These are phyloP conservation scores for Apostasia ramifera DNA, from an alignment of 106 monocot species.

Conservation along the genomic window DNA sequence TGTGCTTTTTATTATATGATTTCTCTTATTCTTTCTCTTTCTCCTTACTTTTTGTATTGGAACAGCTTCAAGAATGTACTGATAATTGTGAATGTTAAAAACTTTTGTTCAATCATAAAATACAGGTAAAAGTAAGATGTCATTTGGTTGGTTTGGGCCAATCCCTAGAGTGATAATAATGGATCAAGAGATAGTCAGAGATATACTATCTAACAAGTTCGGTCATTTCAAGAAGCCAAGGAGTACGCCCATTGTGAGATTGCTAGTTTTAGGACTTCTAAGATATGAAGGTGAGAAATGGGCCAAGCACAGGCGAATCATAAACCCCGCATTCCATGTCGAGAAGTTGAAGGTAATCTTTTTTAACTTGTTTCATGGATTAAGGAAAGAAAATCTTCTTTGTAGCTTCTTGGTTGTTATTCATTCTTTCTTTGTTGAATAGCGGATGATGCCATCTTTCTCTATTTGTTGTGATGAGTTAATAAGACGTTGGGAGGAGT, in stretches of 20 bases:
- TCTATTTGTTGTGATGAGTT: slow-evolving; percentile 24
- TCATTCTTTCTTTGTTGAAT: neutral
- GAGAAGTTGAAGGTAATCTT: slow-evolving; percentile 69
- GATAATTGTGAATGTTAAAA: too few relatives aligned
- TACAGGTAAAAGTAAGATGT: slow-evolving; percentile 55
- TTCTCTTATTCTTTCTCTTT: too few relatives aligned
- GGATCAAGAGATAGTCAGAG: slow-evolving; percentile 55
- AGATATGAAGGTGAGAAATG: slow-evolving; percentile 65
- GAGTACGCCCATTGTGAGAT: slow-evolving; percentile 3
- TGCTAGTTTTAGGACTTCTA: slow-evolving; percentile 26
- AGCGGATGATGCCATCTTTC: slow-evolving; percentile 18
- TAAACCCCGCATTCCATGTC: slow-evolving; percentile 80
- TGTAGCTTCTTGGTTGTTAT: neutral
- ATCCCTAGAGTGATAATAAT: slow-evolving; percentile 42
- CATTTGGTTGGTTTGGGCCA: slow-evolving; percentile 54
- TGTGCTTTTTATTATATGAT: too few relatives aligned
- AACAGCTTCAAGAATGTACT: too few relatives aligned
- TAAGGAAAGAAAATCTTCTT: neutral
- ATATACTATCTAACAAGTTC: slow-evolving; percentile 54
- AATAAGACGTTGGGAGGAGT: slow-evolving; percentile 20
- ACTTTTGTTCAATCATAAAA: neutral
- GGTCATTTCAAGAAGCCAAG: slow-evolving; percentile 45
- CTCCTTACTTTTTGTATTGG: too few relatives aligned
- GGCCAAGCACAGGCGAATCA: slow-evolving; percentile 62
- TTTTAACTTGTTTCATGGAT: neutral